phyloP scores from a whole-genome alignment of 768 basidiomycete species.

The Sporobolomyces roseus region DNA sequence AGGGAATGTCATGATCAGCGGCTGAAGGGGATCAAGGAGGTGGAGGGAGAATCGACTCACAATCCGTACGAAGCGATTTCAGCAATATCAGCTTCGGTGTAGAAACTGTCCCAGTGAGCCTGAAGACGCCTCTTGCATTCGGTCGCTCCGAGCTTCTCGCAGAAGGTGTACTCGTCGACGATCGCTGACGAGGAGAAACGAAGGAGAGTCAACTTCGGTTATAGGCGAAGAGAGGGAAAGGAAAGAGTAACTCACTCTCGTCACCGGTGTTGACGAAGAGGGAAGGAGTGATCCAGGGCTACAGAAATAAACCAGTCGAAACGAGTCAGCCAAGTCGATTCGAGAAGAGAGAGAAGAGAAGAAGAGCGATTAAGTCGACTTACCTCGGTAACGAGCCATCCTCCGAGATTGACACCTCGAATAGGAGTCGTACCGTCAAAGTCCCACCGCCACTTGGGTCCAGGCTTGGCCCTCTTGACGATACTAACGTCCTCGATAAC shows the following conservation, averaged over 20 bases:
- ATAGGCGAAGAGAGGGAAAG: too few species aligned
- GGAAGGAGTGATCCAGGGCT: slow-evolving; percentile 72
- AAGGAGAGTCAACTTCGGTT: too few species aligned
- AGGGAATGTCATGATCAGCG: too few species aligned
- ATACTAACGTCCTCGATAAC: too few species aligned
- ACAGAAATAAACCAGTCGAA: background rate
- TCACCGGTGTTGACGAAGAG: slow-evolving; percentile 67
- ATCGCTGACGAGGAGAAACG: slow-evolving; percentile 10
- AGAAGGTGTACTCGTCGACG: slow-evolving; percentile 38
- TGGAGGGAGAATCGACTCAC: background rate
- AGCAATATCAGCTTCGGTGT: slow-evolving; percentile 49
- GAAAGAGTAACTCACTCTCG: slow-evolving; percentile 12
- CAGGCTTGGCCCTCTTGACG: background rate
- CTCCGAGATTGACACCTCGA: slow-evolving; percentile 78
- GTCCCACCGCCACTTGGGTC: background rate
- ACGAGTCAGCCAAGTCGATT: slow-evolving; percentile 46
- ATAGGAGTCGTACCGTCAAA: slow-evolving; percentile 52
- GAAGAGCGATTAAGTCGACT: slow-evolving; percentile 38
- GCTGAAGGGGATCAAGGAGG: background rate
- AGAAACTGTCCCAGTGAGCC: slow-evolving; percentile 49
- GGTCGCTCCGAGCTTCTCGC: slow-evolving; percentile 27
- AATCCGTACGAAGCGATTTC: slow-evolving; percentile 19
- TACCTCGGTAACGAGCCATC: slow-evolving; percentile 60
- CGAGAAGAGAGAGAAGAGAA: background rate
- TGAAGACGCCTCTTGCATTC: slow-evolving; percentile 39